These are phyloP conservation scores for Gracilaria domingensis DNA, from an alignment of 23 red algal species.

Conservation along the genomic window DNA sequence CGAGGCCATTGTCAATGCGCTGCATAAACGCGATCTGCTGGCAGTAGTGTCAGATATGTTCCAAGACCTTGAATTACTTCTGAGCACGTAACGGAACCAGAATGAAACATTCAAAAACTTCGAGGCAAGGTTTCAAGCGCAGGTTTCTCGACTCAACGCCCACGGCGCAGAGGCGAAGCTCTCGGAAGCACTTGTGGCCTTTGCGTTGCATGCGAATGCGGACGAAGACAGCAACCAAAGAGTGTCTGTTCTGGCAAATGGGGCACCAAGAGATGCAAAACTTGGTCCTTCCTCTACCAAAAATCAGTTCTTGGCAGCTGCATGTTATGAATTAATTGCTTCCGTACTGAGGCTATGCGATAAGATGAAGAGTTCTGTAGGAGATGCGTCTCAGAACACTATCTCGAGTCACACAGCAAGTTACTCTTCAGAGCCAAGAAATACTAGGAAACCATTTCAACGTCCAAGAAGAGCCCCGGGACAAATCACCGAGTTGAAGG, in stretches of 20 bases:
- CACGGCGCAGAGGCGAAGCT: constrained; percentile 1
- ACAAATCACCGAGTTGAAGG: not conserved
- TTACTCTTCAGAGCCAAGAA: no score
- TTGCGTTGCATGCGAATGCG: constrained; percentile 4
- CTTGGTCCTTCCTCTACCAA: not conserved
- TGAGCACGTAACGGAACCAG: not conserved
- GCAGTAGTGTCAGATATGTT: constrained; percentile 30
- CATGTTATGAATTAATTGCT: no score
- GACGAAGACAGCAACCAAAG: constrained; percentile 5
- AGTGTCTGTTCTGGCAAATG: no score
- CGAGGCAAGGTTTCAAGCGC: constrained; percentile 30
- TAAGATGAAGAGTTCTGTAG: no score
- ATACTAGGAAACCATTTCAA: no score
- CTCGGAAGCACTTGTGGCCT: constrained; percentile 26
- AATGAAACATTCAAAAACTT: constrained; percentile 39
- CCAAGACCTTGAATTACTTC: not conserved
- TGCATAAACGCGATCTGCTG: constrained; percentile 17
- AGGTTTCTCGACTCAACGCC: constrained; percentile 15
- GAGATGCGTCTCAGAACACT: no score
- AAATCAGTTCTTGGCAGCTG: constrained; percentile 5
- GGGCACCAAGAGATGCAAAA: not conserved
- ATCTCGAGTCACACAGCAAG: no score
- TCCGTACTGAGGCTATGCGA: no score
- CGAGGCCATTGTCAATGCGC: constrained; percentile 5
- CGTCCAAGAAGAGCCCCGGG: not conserved